Evolutionary conservation across 441 rosid genomes (phyloP), one percentile per base, ranked within the genome.

Genomic region (Arabidopsis hybrid): DNA sequence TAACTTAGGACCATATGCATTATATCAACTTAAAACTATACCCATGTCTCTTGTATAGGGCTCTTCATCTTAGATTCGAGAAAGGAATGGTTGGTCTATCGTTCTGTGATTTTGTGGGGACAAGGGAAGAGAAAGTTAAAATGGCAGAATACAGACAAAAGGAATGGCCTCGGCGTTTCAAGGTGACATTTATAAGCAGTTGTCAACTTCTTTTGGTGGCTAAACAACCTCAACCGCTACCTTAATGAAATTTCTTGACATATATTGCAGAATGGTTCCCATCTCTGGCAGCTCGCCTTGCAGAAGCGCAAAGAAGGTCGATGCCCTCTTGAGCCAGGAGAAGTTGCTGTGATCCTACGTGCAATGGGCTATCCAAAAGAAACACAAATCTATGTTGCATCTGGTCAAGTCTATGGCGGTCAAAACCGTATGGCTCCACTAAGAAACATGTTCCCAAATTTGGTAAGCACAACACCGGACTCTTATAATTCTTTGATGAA

Each of bases 301-400:
- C 92, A 91, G 83, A 95, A 95, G 83, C 85, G 99, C 72, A 95
- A 95, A 86, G 99, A 95, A 85, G 99, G 99, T 3, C 79, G 98
- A 60, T 95, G 99, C 82, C 99, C 98, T 76, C 99, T 95, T 74
- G 99, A 93, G 79, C 99, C 99, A 26, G 99, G 91, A 69, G 99
- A 95, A 84, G 99, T 95, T 62, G 98, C 99, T 63, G 99, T 95
- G 71, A 80, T 95, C 79, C 87, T 95, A 62, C 91, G 98, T 0
- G 98, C 97, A 67, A 93, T 93, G 98, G 99, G 99, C 0, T 95
- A 95, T 85, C 95, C 98, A 4, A 91, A 93, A 85, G 95, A 88
- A 83, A 95, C 99, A 60, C 99, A 95, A 80, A 95, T 95, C 35
- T 95, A 95, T 72, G 99, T 95, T 71, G 99, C 99, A 83, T 95